Percentiles rank a stretch among this genome's conserved stretches.
Evolutionary conservation across 2,329 filamentous ascomycete genomes (phyloP).

Genomic region (Geosmithia morbida): DNA sequence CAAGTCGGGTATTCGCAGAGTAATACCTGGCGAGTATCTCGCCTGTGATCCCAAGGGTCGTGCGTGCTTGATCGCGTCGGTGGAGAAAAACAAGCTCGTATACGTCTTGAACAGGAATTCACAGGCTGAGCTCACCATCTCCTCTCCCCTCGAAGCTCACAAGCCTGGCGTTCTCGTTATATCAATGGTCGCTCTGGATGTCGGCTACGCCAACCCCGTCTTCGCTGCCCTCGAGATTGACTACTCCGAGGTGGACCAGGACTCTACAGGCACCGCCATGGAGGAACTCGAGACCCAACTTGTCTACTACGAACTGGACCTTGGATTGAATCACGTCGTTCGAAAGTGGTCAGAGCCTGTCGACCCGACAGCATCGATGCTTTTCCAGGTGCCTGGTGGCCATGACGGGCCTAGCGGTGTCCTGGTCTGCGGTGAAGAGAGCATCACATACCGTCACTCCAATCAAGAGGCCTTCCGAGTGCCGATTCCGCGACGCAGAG

Average conservation of each 20-base stretch:
- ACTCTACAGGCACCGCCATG: slow-evolving; percentile 70
- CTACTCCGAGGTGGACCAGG: slow-evolving; percentile 82
- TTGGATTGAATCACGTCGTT: slow-evolving; percentile 94
- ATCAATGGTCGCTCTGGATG: slow-evolving; percentile 75
- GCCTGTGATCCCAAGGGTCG: slow-evolving; percentile 91
- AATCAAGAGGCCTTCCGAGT: slow-evolving; percentile 84
- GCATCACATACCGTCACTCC: slow-evolving; percentile 91
- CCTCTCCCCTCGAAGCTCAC: slow-evolving; percentile 91
- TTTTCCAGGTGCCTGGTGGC: slow-evolving; percentile 93
- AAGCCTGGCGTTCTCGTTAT: slow-evolving; percentile 85
- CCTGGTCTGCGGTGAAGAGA: slow-evolving; percentile 86
- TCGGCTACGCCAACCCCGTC: slow-evolving; percentile 92
- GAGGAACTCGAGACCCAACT: slow-evolving; percentile 77
- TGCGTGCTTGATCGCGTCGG: slow-evolving; percentile 83
- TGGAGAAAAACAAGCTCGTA: slow-evolving; percentile 99
- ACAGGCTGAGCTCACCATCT: slow-evolving; percentile 90
- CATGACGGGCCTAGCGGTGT: slow-evolving; percentile 90
- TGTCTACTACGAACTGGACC: slow-evolving; percentile 94
- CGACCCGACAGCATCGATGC: slow-evolving; percentile 72
- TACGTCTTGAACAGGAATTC: slow-evolving; percentile 95
- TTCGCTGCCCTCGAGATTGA: slow-evolving; percentile 93
- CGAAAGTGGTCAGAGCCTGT: slow-evolving; percentile 93
- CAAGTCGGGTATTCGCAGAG: slow-evolving; percentile 86
- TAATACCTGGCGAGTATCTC: slow-evolving; percentile 90
- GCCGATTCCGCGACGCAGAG: slow-evolving; percentile 73